Base-by-base conservation (phyloP, 225 moss, liverwort and hornwort species). In the Pseudisothecium myosuroides region DNA sequence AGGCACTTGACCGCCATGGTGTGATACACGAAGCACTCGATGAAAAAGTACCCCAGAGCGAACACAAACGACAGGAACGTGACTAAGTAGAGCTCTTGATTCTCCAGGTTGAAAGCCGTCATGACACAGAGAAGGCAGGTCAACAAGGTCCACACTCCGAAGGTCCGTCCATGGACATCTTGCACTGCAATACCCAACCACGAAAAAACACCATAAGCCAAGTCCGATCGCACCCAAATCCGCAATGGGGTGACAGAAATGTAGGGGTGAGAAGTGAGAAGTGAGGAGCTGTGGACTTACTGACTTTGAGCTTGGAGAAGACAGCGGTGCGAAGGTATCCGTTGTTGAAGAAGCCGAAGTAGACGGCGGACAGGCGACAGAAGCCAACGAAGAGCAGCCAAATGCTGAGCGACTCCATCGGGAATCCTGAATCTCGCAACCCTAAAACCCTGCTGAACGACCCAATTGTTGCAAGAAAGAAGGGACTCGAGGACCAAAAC, bases 141-240 rank as follows among this genome's bases (percentile, higher is more conserved):
- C 88, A 99, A 89, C 86, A 99, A 85, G 27, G 99, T 99, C 99
- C 97, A 99, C 59, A 95, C 95, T 72, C 95, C 99, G 78, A 99
- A 99, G 14, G 99, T 99, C 91, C 99, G 95, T 81, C 99, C 99
- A 68, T 99, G 99, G 59, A 96, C 95, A 39, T 96, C 95, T 88
- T 96, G 94, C 98, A 97, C 98, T 98, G 27, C 52, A 89, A 76
- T 10, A 7, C 34, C 80, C 45, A 80, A 59, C 54, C 84, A 81
- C 87, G 15, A 34, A 27, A 62, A 61, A 32, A 19, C 21, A 36
- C 24, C 21, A 36, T 17, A 23, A 58, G 74, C 61, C 71, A 63
- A 32, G 49, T 47, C 49, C 87, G n/a, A 81, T 61, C 37, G 18
- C 43, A 80, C 68, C 43, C 24, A 22, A 54, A 65, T 49, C 37